Evolutionary conservation across 1,139 yeast genomes (phyloP), one percentile per base, ranked within the genome.

Genomic region (Saccharomycopsis phalli): DNA sequence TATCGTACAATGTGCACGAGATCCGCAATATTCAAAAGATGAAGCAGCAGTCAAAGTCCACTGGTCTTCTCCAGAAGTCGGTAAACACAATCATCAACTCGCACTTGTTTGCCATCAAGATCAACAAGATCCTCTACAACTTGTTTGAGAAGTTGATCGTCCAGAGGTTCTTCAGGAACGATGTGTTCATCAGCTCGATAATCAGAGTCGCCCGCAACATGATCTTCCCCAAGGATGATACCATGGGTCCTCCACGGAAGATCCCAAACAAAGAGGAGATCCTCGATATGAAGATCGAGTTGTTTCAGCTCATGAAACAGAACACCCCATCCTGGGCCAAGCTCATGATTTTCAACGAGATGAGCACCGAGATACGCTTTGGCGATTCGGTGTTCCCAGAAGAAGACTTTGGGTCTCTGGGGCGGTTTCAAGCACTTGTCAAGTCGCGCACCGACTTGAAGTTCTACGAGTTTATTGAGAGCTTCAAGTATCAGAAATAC

Each of bases 211-310:
- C 56, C 1, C 51, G 69, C 32, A 51, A 52, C 31, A 57, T 57
- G 23, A 46, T 66, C 29, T 66, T 65, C 41, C 67, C 69, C 1
- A 49, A 48, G 8, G 62, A 62, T 43, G 67, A 65, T 6, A 51
- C 51, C 14, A 60, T 66, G 65, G 70, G 69, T 0, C 66, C 68
- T 1, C 60, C 68, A 4, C 46, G 68, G 19, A 48, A 44, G 21
- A 33, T 45, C n/a, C 48, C 48, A 1, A 44, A 34, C 36, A 32
- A 34, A 5, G 42, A 45, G 29, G 42, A 45, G 20, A 31, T 45
- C 25, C 40, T 40, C 16, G 38, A 40, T 3, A 43, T 45, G 37
- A 43, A 45, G 30, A 45, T 45, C 14, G 42, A 43, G 29, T 34
- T 44, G 6, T 45, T 45, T 20, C n/a, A 31, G 13, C 20, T 37